Evolutionary conservation across 495 filamentous ascomycete genomes (phyloP).

Genomic region (Aspergillus incahuasiensis): DNA sequence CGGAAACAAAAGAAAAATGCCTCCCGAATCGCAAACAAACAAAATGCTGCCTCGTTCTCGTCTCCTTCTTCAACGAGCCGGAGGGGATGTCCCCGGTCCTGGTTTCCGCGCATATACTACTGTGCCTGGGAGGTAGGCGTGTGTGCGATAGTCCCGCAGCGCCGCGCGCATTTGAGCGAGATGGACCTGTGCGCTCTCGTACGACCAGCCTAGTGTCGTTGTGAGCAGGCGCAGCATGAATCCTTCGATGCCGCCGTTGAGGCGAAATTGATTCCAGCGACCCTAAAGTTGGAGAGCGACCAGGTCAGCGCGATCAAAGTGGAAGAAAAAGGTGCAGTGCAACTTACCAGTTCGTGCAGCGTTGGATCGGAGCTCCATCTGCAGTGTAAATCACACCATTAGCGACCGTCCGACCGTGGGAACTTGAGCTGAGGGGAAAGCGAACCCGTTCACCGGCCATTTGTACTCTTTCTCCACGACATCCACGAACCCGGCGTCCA

Average conservation of each 20-base stretch:
- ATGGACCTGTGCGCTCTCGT: slow-evolving; percentile 19
- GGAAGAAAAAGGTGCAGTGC: neutral
- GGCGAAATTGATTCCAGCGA: slow-evolving; percentile 55
- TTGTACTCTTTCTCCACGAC: slow-evolving; percentile 55
- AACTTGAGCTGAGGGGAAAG: neutral
- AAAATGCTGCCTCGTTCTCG: too few relatives aligned
- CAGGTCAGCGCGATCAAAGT: neutral
- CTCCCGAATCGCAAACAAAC: too few relatives aligned
- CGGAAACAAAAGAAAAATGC: neutral
- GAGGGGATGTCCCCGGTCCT: neutral
- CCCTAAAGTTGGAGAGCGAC: slow-evolving; percentile 29
- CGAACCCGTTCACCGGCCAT: slow-evolving; percentile 45
- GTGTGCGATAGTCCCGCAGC: slow-evolving; percentile 19
- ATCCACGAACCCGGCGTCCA: slow-evolving; percentile 52
- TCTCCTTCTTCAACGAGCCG: neutral
- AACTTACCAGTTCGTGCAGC: slow-evolving; percentile 51
- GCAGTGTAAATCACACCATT: slow-evolving; percentile 25
- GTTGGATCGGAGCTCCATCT: slow-evolving; percentile 62
- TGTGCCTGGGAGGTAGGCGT: slow-evolving; percentile 25
- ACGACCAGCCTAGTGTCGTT: slow-evolving; percentile 39
- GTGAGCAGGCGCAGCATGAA: slow-evolving; percentile 58
- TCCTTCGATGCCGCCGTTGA: slow-evolving; percentile 55
- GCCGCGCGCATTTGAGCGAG: slow-evolving; percentile 24
- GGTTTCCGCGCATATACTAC: slow-evolving; percentile 24
- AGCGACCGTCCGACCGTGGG: neutral